Evolutionary conservation across 805 yeast genomes (phyloP), one percentile per base, ranked within the genome.

Genomic region (Saccharomycopsis lassenensis): DNA sequence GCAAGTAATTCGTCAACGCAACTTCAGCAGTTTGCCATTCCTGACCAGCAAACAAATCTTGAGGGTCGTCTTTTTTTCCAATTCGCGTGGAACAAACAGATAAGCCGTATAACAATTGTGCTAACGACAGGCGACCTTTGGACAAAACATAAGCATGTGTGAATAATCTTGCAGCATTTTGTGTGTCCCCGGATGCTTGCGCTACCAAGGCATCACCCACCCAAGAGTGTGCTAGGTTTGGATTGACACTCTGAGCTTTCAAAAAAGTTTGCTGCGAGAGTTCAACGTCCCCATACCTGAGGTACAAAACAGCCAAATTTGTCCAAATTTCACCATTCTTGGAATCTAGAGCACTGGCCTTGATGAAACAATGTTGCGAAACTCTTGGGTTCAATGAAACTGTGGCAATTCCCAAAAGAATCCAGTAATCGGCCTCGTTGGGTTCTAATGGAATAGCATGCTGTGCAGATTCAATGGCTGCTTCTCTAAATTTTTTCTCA

Each of bases 341-440:
- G 5, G 81, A 71, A 32, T 82, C 77, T 26, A 86, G 56, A 0
- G 82, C 65, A 2, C 77, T 58, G 1, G 96, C 87, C 44, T 83
- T 79, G 48, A 91, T 81, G 48, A 82, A 84, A 54, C 95, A 85
- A 58, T 91, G 99, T 56, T 91, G 99, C 0, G 96, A 65, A 5
- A 84, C 80, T 32, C 70, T 67, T 0, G 89, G 77, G 45, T 74
- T 80, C 3, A 63, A 56, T 3, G 72, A 58, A 37, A 77, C 65
- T 5, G 84, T 71, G 0, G 86, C 80, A 39, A 79, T 68, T 10
- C 97, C 98, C 20, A 89, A 62, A 0, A 82, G 77, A 36, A 72
- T 63, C 99, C 99, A 91, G 40, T 74, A 74, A 14, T 69, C 74
- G 1, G 79, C 62, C 44, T 79, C 81, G 39, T 67, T 70, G 4